Percentiles rank a stretch among this genome's conserved stretches.
These are phyloP conservation scores for Diaporthe humulicola DNA, from an alignment of 2,329 filamentous ascomycete species.

Conservation along the genomic window DNA sequence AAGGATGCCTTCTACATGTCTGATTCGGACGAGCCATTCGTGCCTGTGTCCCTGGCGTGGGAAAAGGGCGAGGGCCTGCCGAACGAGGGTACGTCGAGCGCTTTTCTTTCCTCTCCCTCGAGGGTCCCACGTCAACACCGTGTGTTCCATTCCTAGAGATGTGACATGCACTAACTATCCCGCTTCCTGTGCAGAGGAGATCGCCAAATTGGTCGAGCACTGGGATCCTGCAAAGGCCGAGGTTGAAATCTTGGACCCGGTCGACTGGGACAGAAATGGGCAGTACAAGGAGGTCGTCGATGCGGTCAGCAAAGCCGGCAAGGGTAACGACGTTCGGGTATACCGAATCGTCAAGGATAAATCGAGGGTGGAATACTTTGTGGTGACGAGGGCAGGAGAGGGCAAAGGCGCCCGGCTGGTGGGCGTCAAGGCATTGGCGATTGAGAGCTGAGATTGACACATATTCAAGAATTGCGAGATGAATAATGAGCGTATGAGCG, in stretches of 20 bases:
- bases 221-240: conserved; percentile 64
- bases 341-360: conserved; percentile 76
- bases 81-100: conserved; percentile 69
- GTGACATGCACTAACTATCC: conserved; percentile 17
- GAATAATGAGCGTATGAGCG: not conserved
- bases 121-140: not conserved
- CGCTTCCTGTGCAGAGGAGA: conserved; percentile 66
- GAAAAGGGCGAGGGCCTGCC: conserved; percentile 66
- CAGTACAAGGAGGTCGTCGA: conserved; percentile 78
- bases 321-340: conserved; percentile 78
- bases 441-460: conserved; percentile 72
- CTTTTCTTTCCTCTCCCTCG: not conserved
- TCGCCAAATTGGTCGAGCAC: conserved; percentile 76
- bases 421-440: conserved; percentile 81
- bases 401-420: conserved; percentile 73
- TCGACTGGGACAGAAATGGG: conserved; percentile 80
- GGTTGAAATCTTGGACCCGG: conserved; percentile 75
- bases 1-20: conserved; percentile 78
- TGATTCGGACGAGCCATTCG: conserved; percentile 89
- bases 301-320: conserved; percentile 74
- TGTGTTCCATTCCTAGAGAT: not conserved
- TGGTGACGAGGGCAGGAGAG: conserved; percentile 74
- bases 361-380: conserved; percentile 82
- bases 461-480: not conserved
- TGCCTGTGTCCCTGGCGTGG: conserved; percentile 78